Evolutionary conservation across 202 grass and related monocot species (phyloP).

Genomic region (Brachypodium distachyon): DNA sequence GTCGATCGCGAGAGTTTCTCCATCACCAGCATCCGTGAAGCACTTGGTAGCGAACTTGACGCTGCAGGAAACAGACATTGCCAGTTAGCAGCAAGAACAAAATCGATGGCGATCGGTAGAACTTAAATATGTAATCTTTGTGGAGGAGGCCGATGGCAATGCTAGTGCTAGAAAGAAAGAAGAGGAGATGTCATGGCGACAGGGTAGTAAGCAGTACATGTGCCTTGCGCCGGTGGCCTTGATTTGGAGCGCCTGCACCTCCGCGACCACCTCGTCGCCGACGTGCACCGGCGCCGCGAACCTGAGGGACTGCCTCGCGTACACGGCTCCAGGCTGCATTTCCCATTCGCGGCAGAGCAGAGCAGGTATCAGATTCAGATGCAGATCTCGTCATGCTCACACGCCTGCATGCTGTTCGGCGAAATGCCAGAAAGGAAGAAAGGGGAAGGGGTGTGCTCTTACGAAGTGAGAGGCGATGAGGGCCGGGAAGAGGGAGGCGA

Average conservation of each 20-base stretch:
- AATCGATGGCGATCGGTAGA: too few relatives aligned
- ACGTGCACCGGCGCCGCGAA: conserved; percentile 56
- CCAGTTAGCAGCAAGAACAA: too few relatives aligned
- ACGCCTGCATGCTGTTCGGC: conserved; percentile 9
- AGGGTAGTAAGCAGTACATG: too few relatives aligned
- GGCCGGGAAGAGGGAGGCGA: conserved; percentile 62
- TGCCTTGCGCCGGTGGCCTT: neutral
- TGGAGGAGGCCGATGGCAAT: too few relatives aligned
- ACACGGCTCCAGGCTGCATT: conserved; percentile 58
- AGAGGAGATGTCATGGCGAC: too few relatives aligned
- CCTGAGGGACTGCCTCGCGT: conserved; percentile 42
- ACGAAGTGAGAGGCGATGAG: conserved; percentile 59
- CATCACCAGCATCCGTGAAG: conserved; percentile 32
- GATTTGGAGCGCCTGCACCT: conserved; percentile 36
- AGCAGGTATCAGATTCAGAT: neutral
- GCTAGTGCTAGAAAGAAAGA: neutral
- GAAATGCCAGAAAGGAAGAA: conserved; percentile 11
- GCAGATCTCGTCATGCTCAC: too few relatives aligned
- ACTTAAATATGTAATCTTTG: too few relatives aligned
- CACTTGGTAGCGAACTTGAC: conserved; percentile 62
- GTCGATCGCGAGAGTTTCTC: conserved; percentile 19
- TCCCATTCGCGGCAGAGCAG: too few relatives aligned
- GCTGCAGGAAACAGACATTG: conserved; percentile 12
- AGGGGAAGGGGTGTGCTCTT: neutral
- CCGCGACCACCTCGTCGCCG: conserved; percentile 37